These are phyloP conservation scores for Schizochytrium sp. DNA, from an alignment of 108 stramenopile genomes.

Conservation along the genomic window DNA sequence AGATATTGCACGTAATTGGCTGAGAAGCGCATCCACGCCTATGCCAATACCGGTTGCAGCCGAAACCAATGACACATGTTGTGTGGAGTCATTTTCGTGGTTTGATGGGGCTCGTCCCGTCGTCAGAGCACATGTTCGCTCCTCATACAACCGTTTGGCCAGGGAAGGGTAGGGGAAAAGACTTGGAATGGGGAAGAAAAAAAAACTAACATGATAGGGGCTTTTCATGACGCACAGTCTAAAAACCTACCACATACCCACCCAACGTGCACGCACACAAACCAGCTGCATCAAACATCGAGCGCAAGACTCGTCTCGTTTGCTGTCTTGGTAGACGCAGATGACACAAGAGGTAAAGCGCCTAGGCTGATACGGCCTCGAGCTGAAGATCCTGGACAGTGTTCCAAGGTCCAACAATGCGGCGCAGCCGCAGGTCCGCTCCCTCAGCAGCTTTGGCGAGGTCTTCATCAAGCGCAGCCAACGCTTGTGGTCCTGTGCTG, in stretches of 20 bases:
- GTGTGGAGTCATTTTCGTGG: background rate
- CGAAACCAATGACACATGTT: background rate
- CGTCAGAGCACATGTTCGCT: background rate
- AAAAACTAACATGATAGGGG: background rate
- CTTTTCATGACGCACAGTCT: background rate
- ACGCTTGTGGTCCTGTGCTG: background rate
- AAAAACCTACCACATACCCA: no score
- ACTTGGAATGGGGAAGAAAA: background rate
- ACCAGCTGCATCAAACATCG: no score
- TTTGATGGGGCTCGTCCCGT: background rate
- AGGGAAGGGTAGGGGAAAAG: background rate
- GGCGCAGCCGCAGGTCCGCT: background rate
- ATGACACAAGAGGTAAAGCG: no score
- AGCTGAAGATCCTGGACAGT: background rate
- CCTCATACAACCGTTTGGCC: background rate
- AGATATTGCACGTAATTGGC: background rate
- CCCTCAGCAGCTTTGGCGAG: background rate
- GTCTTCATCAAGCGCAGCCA: background rate
- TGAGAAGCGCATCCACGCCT: background rate
- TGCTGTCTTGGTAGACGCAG: no score
- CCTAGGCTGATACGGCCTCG: background rate
- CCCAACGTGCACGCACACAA: no score
- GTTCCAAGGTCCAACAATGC: background rate
- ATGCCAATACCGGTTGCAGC: background rate
- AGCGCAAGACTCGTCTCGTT: no score